These are phyloP conservation scores for Globisporangium spinosum DNA, from an alignment of 352 stramenopile genomes.

Conservation along the genomic window DNA sequence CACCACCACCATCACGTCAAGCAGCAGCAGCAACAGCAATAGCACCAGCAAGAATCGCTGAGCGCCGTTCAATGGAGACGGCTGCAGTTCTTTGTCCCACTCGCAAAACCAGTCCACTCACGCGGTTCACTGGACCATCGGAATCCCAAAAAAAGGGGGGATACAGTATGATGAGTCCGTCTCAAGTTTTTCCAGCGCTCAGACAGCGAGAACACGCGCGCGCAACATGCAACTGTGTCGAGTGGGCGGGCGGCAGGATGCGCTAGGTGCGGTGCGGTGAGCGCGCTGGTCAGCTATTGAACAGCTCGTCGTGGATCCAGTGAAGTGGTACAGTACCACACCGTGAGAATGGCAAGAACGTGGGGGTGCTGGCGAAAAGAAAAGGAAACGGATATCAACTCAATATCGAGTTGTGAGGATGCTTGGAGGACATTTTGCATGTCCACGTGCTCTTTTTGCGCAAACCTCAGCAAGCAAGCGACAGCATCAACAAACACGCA, in stretches of 20 bases:
- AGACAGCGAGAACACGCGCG: not conserved
- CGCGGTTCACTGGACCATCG: not conserved
- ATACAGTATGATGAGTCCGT: not conserved
- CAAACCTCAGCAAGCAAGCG: not conserved
- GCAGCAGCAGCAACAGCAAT: not conserved
- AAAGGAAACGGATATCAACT: not conserved
- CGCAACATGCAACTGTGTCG: not conserved
- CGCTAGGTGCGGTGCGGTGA: not conserved
- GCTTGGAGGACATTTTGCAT: not conserved
- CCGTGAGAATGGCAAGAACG: not conserved
- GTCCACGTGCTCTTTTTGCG: not conserved
- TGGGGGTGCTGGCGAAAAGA: not conserved
- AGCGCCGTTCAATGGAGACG: not conserved
- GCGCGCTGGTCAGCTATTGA: not conserved
- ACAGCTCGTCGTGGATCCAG: not conserved
- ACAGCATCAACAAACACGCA: not conserved
- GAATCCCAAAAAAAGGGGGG: not conserved
- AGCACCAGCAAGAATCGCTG: not conserved
- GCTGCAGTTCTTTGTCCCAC: not conserved
- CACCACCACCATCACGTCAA: not conserved
- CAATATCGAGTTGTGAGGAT: not conserved
- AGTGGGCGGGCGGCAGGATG: not conserved
- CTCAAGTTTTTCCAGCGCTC: not conserved
- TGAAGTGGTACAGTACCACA: not conserved
- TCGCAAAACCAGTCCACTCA: not conserved